Evolutionary conservation across 805 yeast species (phyloP).

Genomic region (Lipomyces orientalis): DNA sequence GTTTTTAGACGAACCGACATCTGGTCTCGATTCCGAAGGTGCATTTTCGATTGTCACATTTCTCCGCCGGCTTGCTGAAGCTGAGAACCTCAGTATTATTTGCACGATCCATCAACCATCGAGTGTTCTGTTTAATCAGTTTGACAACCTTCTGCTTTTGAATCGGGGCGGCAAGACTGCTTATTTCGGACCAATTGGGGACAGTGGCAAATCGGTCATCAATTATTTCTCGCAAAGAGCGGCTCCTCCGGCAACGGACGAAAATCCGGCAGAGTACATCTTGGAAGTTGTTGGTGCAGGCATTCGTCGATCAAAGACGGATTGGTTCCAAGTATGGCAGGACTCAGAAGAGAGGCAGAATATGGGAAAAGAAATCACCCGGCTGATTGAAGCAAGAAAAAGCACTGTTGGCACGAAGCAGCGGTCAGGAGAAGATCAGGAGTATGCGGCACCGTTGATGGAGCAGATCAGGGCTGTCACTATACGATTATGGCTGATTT

Average conservation of each 20-base stretch:
- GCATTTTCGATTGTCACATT: slow-evolving; percentile 71
- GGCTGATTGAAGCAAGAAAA: slow-evolving; percentile 54
- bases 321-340: slow-evolving; percentile 70
- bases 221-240: slow-evolving; percentile 57
- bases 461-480: slow-evolving; percentile 56
- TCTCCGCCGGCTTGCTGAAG: slow-evolving; percentile 62
- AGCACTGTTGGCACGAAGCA: background rate
- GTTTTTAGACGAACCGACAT: slow-evolving; percentile 70
- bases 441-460: slow-evolving; percentile 38
- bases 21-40: slow-evolving; percentile 70
- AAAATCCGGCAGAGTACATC: slow-evolving; percentile 81
- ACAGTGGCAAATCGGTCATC: slow-evolving; percentile 54
- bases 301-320: slow-evolving; percentile 41
- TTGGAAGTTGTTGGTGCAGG: slow-evolving; percentile 56
- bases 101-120: slow-evolving; percentile 86
- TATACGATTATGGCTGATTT: slow-evolving; percentile 61
- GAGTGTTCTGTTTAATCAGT: slow-evolving; percentile 62
- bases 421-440: slow-evolving; percentile 10
- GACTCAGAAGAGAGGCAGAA: slow-evolving; percentile 64
- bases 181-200: slow-evolving; percentile 63
- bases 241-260: slow-evolving; percentile 59
- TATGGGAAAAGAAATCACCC: slow-evolving; percentile 62
- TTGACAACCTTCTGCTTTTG: slow-evolving; percentile 71
- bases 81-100: slow-evolving; percentile 66
- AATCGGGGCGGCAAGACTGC: slow-evolving; percentile 75